Evolutionary conservation across 306 rosid genomes (phyloP), one percentile per base, ranked within the genome.

Genomic region (Trifolium subterraneum): DNA sequence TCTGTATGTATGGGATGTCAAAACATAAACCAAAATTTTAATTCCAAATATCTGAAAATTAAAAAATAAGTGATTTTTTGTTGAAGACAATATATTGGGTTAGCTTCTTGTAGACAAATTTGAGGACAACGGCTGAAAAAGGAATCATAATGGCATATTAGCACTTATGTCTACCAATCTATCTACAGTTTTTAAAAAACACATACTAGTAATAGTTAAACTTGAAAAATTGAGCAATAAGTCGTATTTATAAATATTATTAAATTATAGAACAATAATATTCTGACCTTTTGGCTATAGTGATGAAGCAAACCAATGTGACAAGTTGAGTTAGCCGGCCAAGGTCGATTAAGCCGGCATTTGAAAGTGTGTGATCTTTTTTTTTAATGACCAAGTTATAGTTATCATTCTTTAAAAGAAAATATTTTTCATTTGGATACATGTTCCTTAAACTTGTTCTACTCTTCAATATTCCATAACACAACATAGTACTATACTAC

Each of bases 321-420:
- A 60, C 50, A 79, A 16, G 51, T 18, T 74, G 59, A 29, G 0
- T 45, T 45, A 48, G 98, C 98, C 93, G 97, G 98, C 96, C 87
- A 64, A 64, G 82, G 91, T 76, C 88, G 87, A 86, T 77, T 86
- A 82, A 82, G 93, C 93, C 81, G 81, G 80, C 88, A 56, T 35
- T 48, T 61, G 22, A 68, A 74, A 58, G 35, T 58, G 38, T 13
- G 60, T 71, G 52, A 10, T 3, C 4, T 29, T 27, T 45, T 45
- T 45, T n/a, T 55, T 31, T 27, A 29, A 74, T 42, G 74, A 41
- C 64, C 60, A 20, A 36, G 76, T 55, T 20, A 29, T 31, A 35
- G 22, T 7, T 60, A 38, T 9, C 6, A 31, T 13, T 59, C 78
- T 84, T 79, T 79, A 85, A 78, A 83, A 81, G 69, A 35, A 19